Evolutionary conservation across 306 rosid genomes (phyloP), one percentile per base, ranked within the genome.

Genomic region (Cucumis melo): DNA sequence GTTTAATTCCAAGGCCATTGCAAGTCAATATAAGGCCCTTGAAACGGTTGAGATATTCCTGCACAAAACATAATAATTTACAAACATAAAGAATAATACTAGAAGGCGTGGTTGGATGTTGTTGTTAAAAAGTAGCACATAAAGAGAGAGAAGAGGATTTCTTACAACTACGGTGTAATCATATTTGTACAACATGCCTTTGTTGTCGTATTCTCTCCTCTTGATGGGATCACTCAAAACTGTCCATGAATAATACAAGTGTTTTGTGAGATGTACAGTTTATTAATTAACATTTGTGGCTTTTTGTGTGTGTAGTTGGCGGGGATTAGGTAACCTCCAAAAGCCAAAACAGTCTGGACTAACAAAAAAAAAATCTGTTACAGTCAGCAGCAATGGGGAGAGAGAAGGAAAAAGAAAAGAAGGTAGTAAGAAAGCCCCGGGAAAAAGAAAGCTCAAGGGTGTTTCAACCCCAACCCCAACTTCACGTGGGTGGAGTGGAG

Each of bases 21-120:
- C 99, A 95, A 2, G 99, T 95, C 90, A 95, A 85, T 87, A 95
- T 89, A 64, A 95, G 99, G 66, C 99, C 96, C 85, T 92, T 95
- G 88, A 92, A 85, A 55, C 98, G 93, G 83, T 92, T 84, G 50
- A 95, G 97, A 85, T 95, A 92, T 80, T 95, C 99, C 99, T 95
- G 89, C 81, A 79, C 38, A 60, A 50, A 74, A 85, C 51, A 7
- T n/a, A 23, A 67, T 50, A 27, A 73, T 51, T 73, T 73, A 17
- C 58, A 17, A 13, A 50, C 77, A 73, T 73, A 13, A 12, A 73
- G 46, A 24, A 51, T 51, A 51, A 73, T 73, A n/a, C n/a, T n/a
- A 19, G 46, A 32, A 53, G 46, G 61, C 77, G 48, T 73, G 77
- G 59, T 27, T 72, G 17, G 56, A 16, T 51, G 56, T 51, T 5